Evolutionary conservation across 768 basidiomycete species (phyloP).

Genomic region (Erythrobasidium yunnanense): DNA sequence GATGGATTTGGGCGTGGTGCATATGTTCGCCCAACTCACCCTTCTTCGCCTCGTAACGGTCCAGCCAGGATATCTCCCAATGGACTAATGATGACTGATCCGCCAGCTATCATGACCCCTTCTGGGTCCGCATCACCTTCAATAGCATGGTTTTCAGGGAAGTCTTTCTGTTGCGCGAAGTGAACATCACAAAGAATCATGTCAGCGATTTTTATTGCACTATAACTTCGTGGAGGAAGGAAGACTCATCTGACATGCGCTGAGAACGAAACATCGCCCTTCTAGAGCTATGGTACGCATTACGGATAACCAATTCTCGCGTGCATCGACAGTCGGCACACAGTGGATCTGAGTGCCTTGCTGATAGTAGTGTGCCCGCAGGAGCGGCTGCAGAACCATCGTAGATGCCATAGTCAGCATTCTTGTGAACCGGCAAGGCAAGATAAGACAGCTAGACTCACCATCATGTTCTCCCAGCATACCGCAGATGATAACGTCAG

Average conservation of each 20-base stretch:
- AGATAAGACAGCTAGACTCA: not conserved
- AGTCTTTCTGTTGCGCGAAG: conserved; percentile 23
- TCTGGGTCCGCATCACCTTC: conserved; percentile 5
- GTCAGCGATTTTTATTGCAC: not conserved
- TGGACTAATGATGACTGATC: conserved; percentile 12
- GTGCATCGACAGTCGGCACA: conserved; percentile 27
- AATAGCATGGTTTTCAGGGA: conserved; percentile 16
- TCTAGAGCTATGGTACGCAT: conserved; percentile 59
- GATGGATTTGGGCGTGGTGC: too few relatives aligned
- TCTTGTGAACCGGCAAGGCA: not conserved
- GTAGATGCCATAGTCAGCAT: not conserved
- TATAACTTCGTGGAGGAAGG: too few relatives aligned
- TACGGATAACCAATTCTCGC: conserved; percentile 48
- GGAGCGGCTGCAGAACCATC: conserved; percentile 10
- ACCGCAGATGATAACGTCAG: conserved; percentile 5
- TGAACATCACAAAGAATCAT: not conserved
- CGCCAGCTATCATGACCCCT: conserved; percentile 11
- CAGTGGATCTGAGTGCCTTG: conserved; percentile 28
- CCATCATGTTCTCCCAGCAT: conserved; percentile 28
- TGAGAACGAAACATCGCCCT: conserved; percentile 59
- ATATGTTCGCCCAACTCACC: too few relatives aligned
- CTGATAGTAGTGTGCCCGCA: conserved; percentile 28
- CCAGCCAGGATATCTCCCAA: conserved; percentile 28
- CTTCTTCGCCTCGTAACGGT: conserved; percentile 27
- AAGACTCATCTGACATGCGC: conserved; percentile 39